These are phyloP conservation scores for Triadica sebifera DNA, from an alignment of 345 rosid genomes.

Conservation along the genomic window DNA sequence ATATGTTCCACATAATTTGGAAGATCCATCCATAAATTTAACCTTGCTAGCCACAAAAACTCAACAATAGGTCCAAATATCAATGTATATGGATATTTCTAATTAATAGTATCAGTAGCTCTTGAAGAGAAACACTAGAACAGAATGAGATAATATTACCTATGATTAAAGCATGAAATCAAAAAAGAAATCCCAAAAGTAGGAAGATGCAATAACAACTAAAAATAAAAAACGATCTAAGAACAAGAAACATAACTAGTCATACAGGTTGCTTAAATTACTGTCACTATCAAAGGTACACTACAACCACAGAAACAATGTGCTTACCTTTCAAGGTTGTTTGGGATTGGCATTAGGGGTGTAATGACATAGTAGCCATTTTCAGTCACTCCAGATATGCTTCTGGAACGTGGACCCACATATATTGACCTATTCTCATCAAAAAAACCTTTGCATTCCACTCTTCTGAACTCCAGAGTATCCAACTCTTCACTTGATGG, in stretches of 20 bases:
- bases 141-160: neutral
- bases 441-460: conserved; percentile 65
- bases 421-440: conserved; percentile 63
- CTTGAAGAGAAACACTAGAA: too few relatives aligned
- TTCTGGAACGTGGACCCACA: conserved; percentile 92
- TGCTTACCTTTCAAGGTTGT: conserved; percentile 62
- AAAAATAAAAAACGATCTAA: neutral
- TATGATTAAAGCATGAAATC: neutral
- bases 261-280: neutral
- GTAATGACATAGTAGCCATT: conserved; percentile 81
- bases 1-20: too few relatives aligned
- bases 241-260: neutral
- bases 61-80: too few relatives aligned
- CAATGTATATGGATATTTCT: too few relatives aligned
- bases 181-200: neutral
- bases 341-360: conserved; percentile 68
- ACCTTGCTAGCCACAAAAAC: too few relatives aligned
- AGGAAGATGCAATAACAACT: neutral
- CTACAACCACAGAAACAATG: neutral
- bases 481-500: conserved; percentile 43
- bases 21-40: too few relatives aligned
- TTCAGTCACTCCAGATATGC: conserved; percentile 88
- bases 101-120: too few relatives aligned
- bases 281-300: neutral
- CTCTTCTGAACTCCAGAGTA: conserved; percentile 75